Conservation (phyloP, 176 grass and related monocot genomes). For the Panicum miliaceum region DNA sequence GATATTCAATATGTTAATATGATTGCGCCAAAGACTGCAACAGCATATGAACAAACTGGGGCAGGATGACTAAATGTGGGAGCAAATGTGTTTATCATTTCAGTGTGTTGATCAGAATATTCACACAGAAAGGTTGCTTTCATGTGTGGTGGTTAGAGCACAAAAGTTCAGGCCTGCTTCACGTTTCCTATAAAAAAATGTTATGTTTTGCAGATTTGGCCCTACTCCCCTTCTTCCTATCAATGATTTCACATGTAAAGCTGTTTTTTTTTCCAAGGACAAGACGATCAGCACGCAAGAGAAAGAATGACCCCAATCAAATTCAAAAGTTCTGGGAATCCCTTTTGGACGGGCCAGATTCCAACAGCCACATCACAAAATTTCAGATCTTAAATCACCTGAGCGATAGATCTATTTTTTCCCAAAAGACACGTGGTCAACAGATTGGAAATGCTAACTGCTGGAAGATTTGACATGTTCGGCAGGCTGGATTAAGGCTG, state of each 20-base stretch:
- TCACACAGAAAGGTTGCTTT: background rate
- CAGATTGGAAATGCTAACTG: background rate
- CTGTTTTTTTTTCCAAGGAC: background rate
- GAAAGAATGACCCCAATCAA: background rate
- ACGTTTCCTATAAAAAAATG: background rate
- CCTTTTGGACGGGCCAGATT: background rate
- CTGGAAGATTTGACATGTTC: conserved; percentile 2
- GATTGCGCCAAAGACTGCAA: background rate
- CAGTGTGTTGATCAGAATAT: conserved; percentile 3
- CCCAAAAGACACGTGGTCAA: background rate
- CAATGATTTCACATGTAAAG: background rate
- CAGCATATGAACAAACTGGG: background rate
- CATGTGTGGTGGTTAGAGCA: conserved; percentile 4
- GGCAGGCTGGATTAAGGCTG: no score
- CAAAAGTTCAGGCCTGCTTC: background rate
- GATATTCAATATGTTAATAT: background rate
- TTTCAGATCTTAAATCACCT: background rate
- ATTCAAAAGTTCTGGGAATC: background rate
- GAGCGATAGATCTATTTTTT: background rate
- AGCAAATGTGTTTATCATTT: conserved; percentile 8
- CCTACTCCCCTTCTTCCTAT: background rate
- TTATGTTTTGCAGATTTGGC: background rate
- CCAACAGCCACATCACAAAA: background rate
- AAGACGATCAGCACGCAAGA: background rate
- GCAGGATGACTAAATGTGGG: background rate